Evolutionary conservation across 169 alveolate species (phyloP).

Genomic region (Plasmodium inui): DNA sequence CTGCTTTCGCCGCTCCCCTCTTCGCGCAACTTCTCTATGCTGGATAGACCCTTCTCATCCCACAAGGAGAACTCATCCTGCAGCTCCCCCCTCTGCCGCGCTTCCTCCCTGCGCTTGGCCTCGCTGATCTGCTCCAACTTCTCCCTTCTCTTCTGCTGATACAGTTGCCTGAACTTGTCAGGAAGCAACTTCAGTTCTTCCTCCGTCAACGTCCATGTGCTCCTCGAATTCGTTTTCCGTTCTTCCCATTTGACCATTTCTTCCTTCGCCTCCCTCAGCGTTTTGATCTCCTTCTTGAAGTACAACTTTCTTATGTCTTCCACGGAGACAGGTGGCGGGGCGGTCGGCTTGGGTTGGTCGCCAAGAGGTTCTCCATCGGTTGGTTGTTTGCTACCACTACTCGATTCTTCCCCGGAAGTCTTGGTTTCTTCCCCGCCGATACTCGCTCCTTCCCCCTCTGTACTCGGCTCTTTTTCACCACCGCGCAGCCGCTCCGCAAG

Average conservation of each 20-base stretch:
- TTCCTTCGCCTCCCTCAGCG: slow-evolving; percentile 82
- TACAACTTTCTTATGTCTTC: slow-evolving; percentile 31
- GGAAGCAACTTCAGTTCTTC: slow-evolving; percentile 81
- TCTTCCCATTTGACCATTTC: slow-evolving; percentile 81
- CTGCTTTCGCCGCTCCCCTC: neutral
- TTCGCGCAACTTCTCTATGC: neutral
- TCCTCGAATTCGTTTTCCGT: slow-evolving; percentile 76
- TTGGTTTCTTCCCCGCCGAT: neutral
- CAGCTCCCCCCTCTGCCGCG: neutral
- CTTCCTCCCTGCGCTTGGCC: neutral
- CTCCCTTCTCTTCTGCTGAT: slow-evolving; percentile 50
- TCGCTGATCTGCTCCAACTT: neutral
- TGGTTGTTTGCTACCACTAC: too few species aligned
- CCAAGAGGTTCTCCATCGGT: neutral
- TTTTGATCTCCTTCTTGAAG: slow-evolving; percentile 72
- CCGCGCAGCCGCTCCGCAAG: neutral
- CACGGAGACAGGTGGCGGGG: neutral
- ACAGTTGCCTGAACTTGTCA: slow-evolving; percentile 75
- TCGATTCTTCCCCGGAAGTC: neutral
- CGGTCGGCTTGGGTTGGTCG: neutral
- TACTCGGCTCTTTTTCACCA: neutral
- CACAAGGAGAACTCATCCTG: neutral
- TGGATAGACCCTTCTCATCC: neutral
- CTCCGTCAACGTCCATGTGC: slow-evolving; percentile 79
- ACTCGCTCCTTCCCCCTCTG: neutral